Conservation (phyloP, 768 basidiomycete species). For the Lactarius psammicola region DNA sequence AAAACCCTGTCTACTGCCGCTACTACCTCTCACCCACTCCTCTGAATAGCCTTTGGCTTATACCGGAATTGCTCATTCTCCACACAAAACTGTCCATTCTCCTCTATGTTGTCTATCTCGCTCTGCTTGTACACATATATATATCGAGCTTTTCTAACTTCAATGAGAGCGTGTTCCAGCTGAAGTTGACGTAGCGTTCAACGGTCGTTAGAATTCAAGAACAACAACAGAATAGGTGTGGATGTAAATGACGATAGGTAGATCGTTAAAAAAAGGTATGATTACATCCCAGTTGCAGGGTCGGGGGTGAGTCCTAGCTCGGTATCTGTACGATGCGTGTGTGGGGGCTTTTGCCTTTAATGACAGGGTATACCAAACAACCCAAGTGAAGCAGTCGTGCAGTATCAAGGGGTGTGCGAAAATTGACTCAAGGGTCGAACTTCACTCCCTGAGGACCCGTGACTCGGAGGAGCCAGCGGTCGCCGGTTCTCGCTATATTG, state of each 20-base stretch:
- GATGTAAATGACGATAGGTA: background rate
- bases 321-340: background rate
- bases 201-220: background rate
- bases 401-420: background rate
- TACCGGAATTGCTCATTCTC: slow-evolving; percentile 6
- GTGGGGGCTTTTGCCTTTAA: background rate
- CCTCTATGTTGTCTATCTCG: slow-evolving; percentile 19
- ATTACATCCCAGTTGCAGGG: background rate
- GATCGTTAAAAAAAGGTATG: background rate
- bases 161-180: slow-evolving; percentile 11
- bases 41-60: slow-evolving; percentile 10
- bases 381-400: background rate
- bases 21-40: background rate
- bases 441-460: background rate
- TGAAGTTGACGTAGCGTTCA: background rate
- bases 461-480: slow-evolving; percentile 20
- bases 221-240: background rate
- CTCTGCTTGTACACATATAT: slow-evolving; percentile 20
- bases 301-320: background rate
- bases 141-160: slow-evolving; percentile 20
- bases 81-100: slow-evolving; percentile 2
- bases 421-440: background rate
- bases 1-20: slow-evolving; percentile 1
- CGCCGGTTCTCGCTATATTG: slow-evolving; percentile 58
- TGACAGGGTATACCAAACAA: background rate